Percentiles rank a stretch among this genome's conserved stretches.
Evolutionary conservation across 2,329 filamentous ascomycete species (phyloP).

Genomic region (Kalmusia sp.): DNA sequence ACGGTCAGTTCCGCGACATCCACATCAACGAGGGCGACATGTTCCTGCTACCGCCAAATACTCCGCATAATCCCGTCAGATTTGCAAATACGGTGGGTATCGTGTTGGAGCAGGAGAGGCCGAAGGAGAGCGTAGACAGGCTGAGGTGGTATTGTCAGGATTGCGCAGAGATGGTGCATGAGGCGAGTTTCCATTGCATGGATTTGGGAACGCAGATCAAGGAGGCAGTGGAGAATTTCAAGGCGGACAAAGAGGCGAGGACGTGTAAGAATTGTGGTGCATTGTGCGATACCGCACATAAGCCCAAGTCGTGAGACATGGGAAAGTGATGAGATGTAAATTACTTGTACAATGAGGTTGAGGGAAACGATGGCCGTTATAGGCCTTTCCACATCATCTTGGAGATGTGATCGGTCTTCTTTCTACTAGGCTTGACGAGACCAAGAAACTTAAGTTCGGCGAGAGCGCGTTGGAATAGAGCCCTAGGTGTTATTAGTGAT

Average conservation of each 20-base stretch:
- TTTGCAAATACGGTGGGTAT: conserved; percentile 94
- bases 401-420: conserved; percentile 89
- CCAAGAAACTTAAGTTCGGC: conserved; percentile 87
- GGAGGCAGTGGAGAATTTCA: conserved; percentile 83
- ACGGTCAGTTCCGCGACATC: conserved; percentile 75
- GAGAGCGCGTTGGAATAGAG: conserved; percentile 83
- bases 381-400: conserved; percentile 85
- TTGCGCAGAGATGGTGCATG: conserved; percentile 78
- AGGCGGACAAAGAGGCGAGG: conserved; percentile 70
- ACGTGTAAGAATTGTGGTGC: conserved; percentile 79
- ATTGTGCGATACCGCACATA: conserved; percentile 75
- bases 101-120: conserved; percentile 86
- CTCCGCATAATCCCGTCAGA: conserved; percentile 93
- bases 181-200: conserved; percentile 85
- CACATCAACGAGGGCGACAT: conserved; percentile 91
- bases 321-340: neutral
- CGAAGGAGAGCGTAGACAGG: conserved; percentile 72
- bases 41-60: conserved; percentile 91
- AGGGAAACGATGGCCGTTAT: conserved; percentile 30
- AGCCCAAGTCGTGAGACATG: conserved; percentile 19
- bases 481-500: conserved; percentile 47
- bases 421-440: conserved; percentile 86
- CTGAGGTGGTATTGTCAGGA: conserved; percentile 88
- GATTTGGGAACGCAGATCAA: conserved; percentile 96
- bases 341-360: conserved; percentile 14